Percentiles rank a stretch among this genome's conserved stretches.
Conservation (phyloP, 2,329 filamentous ascomycete species). For the Paraconiothyrium sp. region DNA sequence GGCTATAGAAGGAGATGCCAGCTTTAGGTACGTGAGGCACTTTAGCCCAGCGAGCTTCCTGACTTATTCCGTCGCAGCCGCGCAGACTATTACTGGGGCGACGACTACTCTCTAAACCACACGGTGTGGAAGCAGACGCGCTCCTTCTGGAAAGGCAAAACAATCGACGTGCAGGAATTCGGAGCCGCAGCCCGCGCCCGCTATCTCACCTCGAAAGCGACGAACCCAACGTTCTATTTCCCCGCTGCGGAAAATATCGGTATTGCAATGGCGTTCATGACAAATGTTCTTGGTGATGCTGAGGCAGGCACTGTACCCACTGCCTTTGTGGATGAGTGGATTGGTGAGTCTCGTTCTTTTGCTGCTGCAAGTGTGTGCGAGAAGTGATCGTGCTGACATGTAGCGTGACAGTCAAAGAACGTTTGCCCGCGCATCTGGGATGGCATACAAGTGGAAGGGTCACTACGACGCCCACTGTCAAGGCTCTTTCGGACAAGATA, state of each 20-base stretch:
- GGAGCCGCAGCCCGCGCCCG: background rate
- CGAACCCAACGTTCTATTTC: slow-evolving; percentile 1
- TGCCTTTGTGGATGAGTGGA: background rate
- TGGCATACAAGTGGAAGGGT: background rate
- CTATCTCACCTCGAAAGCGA: slow-evolving; percentile 1
- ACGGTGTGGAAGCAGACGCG: slow-evolving; percentile 3
- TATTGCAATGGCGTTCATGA: background rate
- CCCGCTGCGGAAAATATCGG: background rate
- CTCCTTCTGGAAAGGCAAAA: background rate
- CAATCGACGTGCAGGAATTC: slow-evolving; percentile 3
- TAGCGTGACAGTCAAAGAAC: background rate
- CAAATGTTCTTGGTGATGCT: background rate
- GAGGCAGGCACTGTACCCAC: background rate
- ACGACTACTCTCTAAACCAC: background rate
- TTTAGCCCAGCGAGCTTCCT: background rate
- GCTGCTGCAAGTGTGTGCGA: no score
- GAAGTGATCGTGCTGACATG: no score
- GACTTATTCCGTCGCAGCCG: background rate
- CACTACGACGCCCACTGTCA: background rate
- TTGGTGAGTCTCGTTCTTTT: background rate
- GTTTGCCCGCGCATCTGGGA: background rate
- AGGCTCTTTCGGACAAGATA: background rate
- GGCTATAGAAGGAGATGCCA: slow-evolving; percentile 1
- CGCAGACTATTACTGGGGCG: background rate
- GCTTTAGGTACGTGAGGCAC: background rate